Percentiles rank a stretch among this genome's conserved stretches.
Evolutionary conservation across 2,329 filamentous ascomycete species (phyloP).

Genomic region (Neoscytalidium dimidiatum): DNA sequence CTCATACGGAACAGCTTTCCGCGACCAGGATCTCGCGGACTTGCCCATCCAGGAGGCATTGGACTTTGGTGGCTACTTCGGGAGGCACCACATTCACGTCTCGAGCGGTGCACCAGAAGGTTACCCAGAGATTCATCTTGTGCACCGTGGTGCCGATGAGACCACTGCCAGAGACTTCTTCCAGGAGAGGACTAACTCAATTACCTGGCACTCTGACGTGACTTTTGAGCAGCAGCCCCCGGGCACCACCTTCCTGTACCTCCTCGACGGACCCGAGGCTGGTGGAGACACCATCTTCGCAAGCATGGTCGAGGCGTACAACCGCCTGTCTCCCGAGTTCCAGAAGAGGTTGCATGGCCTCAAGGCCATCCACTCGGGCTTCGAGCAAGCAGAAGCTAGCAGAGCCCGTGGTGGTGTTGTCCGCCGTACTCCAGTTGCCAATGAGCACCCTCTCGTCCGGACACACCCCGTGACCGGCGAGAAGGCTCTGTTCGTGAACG

Average conservation of each 20-base stretch:
- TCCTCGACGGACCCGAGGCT: constrained; percentile 76
- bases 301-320: constrained; percentile 79
- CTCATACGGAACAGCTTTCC: constrained; percentile 56
- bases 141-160: constrained; percentile 71
- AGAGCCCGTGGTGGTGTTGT: constrained; percentile 68
- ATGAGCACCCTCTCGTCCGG: constrained; percentile 74
- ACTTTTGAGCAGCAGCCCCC: constrained; percentile 88
- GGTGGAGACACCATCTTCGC: constrained; percentile 86
- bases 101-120: constrained; percentile 74
- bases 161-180: constrained; percentile 64
- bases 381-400: constrained; percentile 74
- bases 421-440: constrained; percentile 72
- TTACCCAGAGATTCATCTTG: constrained; percentile 74
- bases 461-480: constrained; percentile 81
- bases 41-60: constrained; percentile 70
- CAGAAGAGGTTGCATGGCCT: constrained; percentile 78
- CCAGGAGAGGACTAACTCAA: constrained; percentile 70
- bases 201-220: constrained; percentile 89
- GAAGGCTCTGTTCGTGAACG: constrained; percentile 81
- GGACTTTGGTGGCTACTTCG: constrained; percentile 73
- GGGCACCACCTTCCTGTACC: constrained; percentile 85
- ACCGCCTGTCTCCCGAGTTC: constrained; percentile 76
- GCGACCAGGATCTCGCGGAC: constrained; percentile 67
- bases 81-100: constrained; percentile 79
- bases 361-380: constrained; percentile 77